phyloP scores from a whole-genome alignment of 352 stramenopile genomes.

The Pythium volutum region DNA sequence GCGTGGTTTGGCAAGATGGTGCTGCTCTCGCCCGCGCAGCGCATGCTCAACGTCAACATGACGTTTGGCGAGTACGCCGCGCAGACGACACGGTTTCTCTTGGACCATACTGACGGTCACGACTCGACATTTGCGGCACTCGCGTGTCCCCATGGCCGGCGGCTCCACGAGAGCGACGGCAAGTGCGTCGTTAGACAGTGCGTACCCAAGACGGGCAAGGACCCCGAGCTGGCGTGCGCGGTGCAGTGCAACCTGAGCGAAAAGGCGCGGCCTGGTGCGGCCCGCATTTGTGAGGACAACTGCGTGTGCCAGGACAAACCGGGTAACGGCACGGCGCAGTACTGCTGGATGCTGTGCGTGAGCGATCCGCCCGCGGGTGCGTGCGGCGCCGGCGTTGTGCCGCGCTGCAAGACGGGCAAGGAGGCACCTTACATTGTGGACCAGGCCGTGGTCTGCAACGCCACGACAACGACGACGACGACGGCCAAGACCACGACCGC shows the following conservation, averaged over 20 bases:
- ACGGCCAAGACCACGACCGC: constrained; percentile 9
- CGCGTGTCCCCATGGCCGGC: constrained; percentile 26
- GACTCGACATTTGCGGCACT: constrained; percentile 27
- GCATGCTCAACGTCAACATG: constrained; percentile 29
- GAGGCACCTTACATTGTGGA: constrained; percentile 30
- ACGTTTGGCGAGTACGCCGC: constrained; percentile 30
- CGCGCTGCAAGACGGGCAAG: constrained; percentile 27
- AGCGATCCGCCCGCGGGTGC: constrained; percentile 15
- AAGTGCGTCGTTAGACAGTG: constrained; percentile 32
- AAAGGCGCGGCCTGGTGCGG: constrained; percentile 22
- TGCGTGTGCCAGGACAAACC: constrained; percentile 31
- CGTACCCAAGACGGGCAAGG: constrained; percentile 22
- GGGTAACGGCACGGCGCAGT: constrained; percentile 23
- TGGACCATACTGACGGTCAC: constrained; percentile 12
- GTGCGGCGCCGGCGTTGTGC: constrained; percentile 7
- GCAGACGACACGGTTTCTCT: constrained; percentile 17
- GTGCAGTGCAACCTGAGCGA: constrained; percentile 38
- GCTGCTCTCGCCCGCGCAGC: constrained; percentile 23
- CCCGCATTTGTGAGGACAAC: constrained; percentile 28
- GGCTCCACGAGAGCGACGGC: constrained; percentile 22
- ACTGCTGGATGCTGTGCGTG: constrained; percentile 47
- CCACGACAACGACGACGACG: constrained; percentile 11
- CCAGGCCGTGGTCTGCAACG: constrained; percentile 22
- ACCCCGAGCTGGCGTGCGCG: constrained; percentile 27
- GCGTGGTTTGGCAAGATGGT: constrained; percentile 48